These are phyloP conservation scores for Plantago coronopus DNA, from an alignment of 305 asterid species.

Conservation along the genomic window DNA sequence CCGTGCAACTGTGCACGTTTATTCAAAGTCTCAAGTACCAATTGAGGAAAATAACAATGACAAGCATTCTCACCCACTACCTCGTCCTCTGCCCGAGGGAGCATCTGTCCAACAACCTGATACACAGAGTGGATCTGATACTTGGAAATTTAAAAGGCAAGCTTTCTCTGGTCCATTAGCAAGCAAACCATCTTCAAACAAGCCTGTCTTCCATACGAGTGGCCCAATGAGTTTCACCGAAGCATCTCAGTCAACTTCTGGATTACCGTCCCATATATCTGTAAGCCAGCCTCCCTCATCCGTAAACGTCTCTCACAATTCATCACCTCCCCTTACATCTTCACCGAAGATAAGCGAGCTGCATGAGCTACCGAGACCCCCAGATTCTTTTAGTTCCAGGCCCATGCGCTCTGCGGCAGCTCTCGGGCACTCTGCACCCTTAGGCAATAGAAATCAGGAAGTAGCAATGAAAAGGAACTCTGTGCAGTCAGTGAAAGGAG, in stretches of 20 bases:
- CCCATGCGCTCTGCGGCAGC: slow-evolving; percentile 40
- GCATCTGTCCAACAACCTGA: slow-evolving; percentile 43
- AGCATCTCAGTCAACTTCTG: slow-evolving; percentile 44
- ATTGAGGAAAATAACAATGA: slow-evolving; percentile 44
- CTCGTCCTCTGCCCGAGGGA: slow-evolving; percentile 61
- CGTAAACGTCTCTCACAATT: slow-evolving; percentile 43
- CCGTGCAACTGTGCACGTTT: slow-evolving; percentile 28
- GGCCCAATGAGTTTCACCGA: slow-evolving; percentile 58
- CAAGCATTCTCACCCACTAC: slow-evolving; percentile 64
- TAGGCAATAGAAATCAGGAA: slow-evolving; percentile 53
- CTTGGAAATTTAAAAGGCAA: slow-evolving; percentile 45
- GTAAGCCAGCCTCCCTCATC: slow-evolving; percentile 45
- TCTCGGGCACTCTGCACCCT: slow-evolving; percentile 90
- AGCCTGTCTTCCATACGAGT: slow-evolving; percentile 42
- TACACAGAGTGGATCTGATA: slow-evolving; percentile 43
- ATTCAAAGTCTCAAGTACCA: slow-evolving; percentile 38
- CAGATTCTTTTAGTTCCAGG: slow-evolving; percentile 55
- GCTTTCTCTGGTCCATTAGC: slow-evolving; percentile 83
- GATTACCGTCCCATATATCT: slow-evolving; percentile 43
- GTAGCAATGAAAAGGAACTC: slow-evolving; percentile 57
- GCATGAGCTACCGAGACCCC: slow-evolving; percentile 98
- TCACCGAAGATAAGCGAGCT: slow-evolving; percentile 92
- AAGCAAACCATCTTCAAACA: slow-evolving; percentile 65
- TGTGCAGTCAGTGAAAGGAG: slow-evolving; percentile 39
- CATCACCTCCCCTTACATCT: slow-evolving; percentile 61